A percentile compares a stretch with the other conserved stretches of the same genome.
phyloP scores from a whole-genome alignment of 2,329 filamentous ascomycete genomes.

The Ophiognomonia clavigignenti-juglandacearum region DNA sequence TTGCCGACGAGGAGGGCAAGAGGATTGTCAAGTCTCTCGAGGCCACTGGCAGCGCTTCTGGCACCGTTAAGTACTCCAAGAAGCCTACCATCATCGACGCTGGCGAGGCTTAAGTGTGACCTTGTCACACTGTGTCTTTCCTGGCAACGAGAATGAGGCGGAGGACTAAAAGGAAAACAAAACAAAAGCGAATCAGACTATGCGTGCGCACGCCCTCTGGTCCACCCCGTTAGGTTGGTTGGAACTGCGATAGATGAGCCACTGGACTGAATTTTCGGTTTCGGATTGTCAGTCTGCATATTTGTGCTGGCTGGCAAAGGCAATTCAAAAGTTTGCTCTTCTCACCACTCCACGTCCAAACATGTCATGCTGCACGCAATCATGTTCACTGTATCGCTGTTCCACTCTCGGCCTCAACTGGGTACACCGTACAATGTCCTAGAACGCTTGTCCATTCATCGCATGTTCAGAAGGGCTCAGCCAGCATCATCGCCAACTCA shows the following conservation, averaged over 20 bases:
- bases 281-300: slow-evolving; percentile 2
- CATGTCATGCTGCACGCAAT: slow-evolving; percentile 13
- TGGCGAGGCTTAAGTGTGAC: slow-evolving; percentile 41
- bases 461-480: too few relatives aligned
- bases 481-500: too few relatives aligned
- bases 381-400: too few relatives aligned
- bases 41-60: slow-evolving; percentile 51
- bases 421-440: too few relatives aligned
- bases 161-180: neutral
- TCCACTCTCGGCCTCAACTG: too few relatives aligned
- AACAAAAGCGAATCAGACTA: neutral
- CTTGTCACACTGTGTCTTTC: neutral
- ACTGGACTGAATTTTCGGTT: slow-evolving; percentile 4
- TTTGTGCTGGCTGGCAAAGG: slow-evolving; percentile 6
- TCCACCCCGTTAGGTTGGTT: neutral
- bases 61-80: slow-evolving; percentile 50
- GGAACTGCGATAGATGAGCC: slow-evolving; percentile 2
- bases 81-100: slow-evolving; percentile 53
- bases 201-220: too few relatives aligned
- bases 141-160: too few relatives aligned
- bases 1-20: slow-evolving; percentile 47
- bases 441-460: too few relatives aligned
- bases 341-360: neutral
- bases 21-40: slow-evolving; percentile 57
- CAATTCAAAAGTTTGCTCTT: slow-evolving; percentile 7